Base-by-base conservation (phyloP, 805 yeast species). In the Suhomyces vadensis region DNA sequence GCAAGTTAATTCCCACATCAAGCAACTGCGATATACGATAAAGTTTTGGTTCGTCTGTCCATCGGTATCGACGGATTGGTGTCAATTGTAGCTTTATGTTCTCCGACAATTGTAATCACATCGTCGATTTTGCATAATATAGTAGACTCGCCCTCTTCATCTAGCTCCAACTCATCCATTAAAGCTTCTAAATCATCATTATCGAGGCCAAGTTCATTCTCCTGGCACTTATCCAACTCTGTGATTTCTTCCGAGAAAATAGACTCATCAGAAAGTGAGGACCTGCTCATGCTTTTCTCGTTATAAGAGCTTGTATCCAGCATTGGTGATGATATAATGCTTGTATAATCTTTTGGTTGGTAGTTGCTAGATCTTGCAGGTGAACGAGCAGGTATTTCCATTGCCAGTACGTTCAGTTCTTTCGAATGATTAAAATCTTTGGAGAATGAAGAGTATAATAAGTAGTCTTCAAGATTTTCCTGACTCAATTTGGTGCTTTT, bases 281-380 rank as follows among this genome's bases (percentile, higher is more conserved):
- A 52, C 3, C 49, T 41, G 44, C 55, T 51, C 37, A 37, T 35
- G n/a, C 37, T 36, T 22, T 41, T 44, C 26, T 47, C 41, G 16
- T 58, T 61, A 20, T 46, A 39, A 5, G 58, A 54, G 35, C 61
- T 52, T 5, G 55, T 22, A 22, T 55, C 63, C 58, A 57, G 62
- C 35, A 42, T 33, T 13, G 42, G 42, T n/a, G 42, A 35, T 22
- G 27, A 24, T 29, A 29, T 29, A 16, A 20, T 16, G 16, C 33
- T 29, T 29, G 33, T 4, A 31, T 19, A 23, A 25, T 14, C 29
- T 37, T 37, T 21, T 11, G 26, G 4, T 7, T 22, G 19, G 17
- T 31, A 6, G 9, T 29, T 8, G 23, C n/a, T n/a, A 14, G 17
- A 14, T 31, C 42, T 17, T 14, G 42, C 37, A 2, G 39, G 36